Evolutionary conservation across 129 eudicot species (phyloP), one percentile per base, ranked within the genome.

Genomic region (Flaveria trinervia): DNA sequence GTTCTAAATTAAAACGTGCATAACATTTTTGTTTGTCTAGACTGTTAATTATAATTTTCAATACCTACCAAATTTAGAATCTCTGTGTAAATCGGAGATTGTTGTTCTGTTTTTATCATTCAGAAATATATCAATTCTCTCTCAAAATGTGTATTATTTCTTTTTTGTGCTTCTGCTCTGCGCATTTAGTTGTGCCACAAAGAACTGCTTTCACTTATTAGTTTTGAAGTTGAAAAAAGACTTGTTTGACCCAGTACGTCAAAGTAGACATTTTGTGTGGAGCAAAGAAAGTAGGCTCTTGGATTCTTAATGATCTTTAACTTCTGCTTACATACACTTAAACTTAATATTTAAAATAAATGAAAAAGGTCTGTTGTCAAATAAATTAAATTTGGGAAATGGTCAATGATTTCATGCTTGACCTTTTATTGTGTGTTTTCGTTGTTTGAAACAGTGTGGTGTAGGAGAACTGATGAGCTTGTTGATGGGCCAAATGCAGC

Each of bases 401-500:
- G 76, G 43, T 68, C 57, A 17, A 64, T 17, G 3, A n/a, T 72
- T 65, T 43, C 16, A 65, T 45, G 66, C 23, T 75, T 70, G 60
- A 25, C 49, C 48, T 72, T 57, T 7, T 13, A 20, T 55, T 39
- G 7, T 68, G 11, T 55, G 62, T 56, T 67, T 57, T 7, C 5
- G 1, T 62, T 64, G 73, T 36, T 68, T 43, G 20, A 55, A 77
- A 77, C 89, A 95, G 99, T 92, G 39, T 95, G 99, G 99, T 91
- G 99, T 85, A 89, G 97, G 80, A 95, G 99, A 90, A 95, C 99
- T 0, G 99, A 95, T 79, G 99, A 95, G 82, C 96, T 95, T 72
- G 99, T 95, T 60, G 99, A 95, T 84, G 99, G 99, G 44, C 99
- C 99, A 54, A 95, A 95, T 76, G 99, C 97, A 41, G 86, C 99